Conservation (phyloP, 345 rosid species). For the Gossypium thurberi region DNA sequence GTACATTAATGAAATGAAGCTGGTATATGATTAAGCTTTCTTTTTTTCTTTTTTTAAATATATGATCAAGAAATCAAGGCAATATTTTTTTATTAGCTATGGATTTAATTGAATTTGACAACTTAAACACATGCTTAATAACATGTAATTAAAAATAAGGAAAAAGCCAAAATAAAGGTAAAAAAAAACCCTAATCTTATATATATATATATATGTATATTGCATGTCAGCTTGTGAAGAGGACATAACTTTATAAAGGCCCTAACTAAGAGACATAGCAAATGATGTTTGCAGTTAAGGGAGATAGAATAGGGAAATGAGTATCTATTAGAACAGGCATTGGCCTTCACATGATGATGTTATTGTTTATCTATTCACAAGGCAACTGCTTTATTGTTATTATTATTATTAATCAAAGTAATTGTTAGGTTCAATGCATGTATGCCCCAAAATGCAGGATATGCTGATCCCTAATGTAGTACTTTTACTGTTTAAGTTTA, state of each 20-base stretch:
- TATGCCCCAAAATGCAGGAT: neutral
- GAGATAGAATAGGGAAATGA: neutral
- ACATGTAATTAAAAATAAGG: neutral
- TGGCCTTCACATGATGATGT: neutral
- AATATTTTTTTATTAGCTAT: neutral
- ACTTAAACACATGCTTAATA: slow-evolving; percentile 7
- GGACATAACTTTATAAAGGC: neutral
- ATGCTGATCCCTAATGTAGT: neutral
- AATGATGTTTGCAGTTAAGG: neutral
- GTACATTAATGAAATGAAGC: neutral
- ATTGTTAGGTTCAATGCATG: neutral
- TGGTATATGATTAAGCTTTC: neutral
- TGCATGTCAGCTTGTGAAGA: neutral
- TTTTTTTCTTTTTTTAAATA: neutral
- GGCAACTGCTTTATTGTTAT: neutral
- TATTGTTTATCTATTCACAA: neutral
- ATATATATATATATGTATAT: neutral
- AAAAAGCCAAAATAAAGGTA: neutral
- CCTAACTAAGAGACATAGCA: neutral
- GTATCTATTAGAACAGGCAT: neutral
- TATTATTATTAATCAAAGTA: too few relatives aligned
- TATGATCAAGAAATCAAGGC: slow-evolving; percentile 6
- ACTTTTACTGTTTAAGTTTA: neutral
- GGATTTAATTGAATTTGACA: neutral
- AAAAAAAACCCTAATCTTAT: neutral